Conservation (phyloP, 345 rosid species). For the Angophora floribunda region DNA sequence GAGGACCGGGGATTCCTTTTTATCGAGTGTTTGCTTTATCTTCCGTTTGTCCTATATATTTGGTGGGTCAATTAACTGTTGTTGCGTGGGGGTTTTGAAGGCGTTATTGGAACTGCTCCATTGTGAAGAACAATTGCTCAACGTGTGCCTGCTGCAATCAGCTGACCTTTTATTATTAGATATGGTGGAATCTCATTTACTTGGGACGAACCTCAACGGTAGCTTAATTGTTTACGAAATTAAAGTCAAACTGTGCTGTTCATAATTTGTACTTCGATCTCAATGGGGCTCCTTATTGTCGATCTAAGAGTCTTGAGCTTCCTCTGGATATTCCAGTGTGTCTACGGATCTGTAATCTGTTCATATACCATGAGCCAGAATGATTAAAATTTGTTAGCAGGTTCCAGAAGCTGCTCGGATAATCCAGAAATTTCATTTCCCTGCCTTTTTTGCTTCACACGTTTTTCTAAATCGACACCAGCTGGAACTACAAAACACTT, state of each 20-base stretch:
- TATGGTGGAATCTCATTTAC: neutral
- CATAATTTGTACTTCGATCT: neutral
- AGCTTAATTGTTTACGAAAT: neutral
- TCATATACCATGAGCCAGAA: neutral
- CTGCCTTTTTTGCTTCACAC: neutral
- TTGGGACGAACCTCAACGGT: neutral
- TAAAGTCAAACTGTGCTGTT: neutral
- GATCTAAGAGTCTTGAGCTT: neutral
- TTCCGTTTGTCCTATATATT: neutral
- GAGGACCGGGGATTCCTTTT: neutral
- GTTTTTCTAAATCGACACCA: rapidly evolving
- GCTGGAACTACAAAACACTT: neutral
- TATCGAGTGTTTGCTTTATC: neutral
- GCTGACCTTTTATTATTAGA: neutral
- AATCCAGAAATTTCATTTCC: neutral
- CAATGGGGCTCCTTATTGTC: neutral
- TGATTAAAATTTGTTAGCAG: neutral
- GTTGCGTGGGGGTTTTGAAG: neutral
- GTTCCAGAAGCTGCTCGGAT: neutral
- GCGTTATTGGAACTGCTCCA: neutral
- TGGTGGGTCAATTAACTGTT: neutral
- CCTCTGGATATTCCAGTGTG: neutral
- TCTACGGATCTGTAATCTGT: neutral
- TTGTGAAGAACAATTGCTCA: neutral
- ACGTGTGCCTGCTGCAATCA: neutral